Base-by-base conservation (phyloP, 495 filamentous ascomycete species). In the Pyrenopolyporus hunteri region DNA sequence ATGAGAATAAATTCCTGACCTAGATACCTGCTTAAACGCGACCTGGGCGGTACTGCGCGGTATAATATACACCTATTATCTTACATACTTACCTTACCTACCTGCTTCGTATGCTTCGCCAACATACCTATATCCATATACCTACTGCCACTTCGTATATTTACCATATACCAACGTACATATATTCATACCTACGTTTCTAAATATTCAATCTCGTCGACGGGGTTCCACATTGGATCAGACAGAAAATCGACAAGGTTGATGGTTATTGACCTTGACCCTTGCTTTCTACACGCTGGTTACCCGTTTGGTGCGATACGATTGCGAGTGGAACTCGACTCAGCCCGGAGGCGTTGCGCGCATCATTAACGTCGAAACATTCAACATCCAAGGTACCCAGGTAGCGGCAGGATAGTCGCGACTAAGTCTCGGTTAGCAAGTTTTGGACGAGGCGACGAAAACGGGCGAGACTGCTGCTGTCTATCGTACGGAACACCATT, bases 201-300 rank as follows among this genome's bases (percentile, higher is more conserved):
- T 19, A 14, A n/a, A n/a, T n/a, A n/a, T 59, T 59, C 47, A 52
- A 56, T 49, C 44, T 56, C 44, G 33, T 44, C 50, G 16, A 49
- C 51, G 58, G 49, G 49, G 35, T 51, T 51, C 43, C 52, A 56
- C 52, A 45, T 51, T 51, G 25, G 28, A 56, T 55, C 59, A 36
- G 47, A 46, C 42, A 23, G 29, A 19, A 48, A 64, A 57, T 39
- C 53, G 59, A 63, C 60, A 64, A 57, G 60, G 53, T 57, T 57
- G 26, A 50, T 62, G 39, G 20, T 58, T 52, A 58, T 53, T 47
- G 46, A 59, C n/a, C 31, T 55, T 50, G 49, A 58, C 56, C 56
- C 56, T 54, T 58, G 56, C 25, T 35, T 43, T 46, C 5, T 33
- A 58, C 33, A 54, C 22, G 32, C 44, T 59, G 49, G 55, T 49